A percentile compares a stretch with the other conserved stretches of the same genome.
These are phyloP conservation scores for Terana coerulea DNA, from an alignment of 768 basidiomycete genomes.

Conservation along the genomic window DNA sequence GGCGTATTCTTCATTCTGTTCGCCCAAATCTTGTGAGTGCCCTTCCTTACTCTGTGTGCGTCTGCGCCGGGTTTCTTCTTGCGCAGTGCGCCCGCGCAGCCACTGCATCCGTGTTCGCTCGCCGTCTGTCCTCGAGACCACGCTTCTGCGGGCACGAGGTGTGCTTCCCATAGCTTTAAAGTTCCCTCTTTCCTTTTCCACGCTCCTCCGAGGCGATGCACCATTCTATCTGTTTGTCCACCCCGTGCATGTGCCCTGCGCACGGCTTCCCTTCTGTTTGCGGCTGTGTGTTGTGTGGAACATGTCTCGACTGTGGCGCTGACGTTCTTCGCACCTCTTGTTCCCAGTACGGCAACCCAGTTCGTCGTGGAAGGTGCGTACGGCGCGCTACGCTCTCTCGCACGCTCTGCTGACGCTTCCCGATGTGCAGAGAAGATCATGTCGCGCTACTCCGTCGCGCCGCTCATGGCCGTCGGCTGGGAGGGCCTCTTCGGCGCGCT, in stretches of 20 bases:
- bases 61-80: not conserved
- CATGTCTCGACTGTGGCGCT: too few relatives aligned
- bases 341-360: constrained; percentile 76
- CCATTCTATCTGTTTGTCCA: not conserved
- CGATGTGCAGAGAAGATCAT: constrained; percentile 74
- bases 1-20: constrained; percentile 91
- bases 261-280: not conserved
- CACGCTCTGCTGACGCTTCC: not conserved
- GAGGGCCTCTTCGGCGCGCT: constrained; percentile 91
- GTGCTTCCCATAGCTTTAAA: not conserved
- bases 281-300: not conserved
- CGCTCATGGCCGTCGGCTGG: constrained; percentile 89
- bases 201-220: too few relatives aligned
- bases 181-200: constrained; percentile 9
- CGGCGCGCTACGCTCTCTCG: not conserved
- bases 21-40: constrained; percentile 86
- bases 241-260: not conserved
- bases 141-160: constrained; percentile 5
- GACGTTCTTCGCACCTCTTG: constrained; percentile 3
- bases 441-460: constrained; percentile 79
- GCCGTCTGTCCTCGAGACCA: not conserved
- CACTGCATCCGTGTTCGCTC: not conserved
- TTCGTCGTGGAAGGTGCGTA: constrained; percentile 75
- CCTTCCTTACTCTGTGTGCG: too few relatives aligned
- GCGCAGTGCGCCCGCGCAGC: not conserved